A percentile compares a stretch with the other conserved stretches of the same genome.
Conservation (phyloP, 495 filamentous ascomycete genomes). For the Collariella sp. region DNA sequence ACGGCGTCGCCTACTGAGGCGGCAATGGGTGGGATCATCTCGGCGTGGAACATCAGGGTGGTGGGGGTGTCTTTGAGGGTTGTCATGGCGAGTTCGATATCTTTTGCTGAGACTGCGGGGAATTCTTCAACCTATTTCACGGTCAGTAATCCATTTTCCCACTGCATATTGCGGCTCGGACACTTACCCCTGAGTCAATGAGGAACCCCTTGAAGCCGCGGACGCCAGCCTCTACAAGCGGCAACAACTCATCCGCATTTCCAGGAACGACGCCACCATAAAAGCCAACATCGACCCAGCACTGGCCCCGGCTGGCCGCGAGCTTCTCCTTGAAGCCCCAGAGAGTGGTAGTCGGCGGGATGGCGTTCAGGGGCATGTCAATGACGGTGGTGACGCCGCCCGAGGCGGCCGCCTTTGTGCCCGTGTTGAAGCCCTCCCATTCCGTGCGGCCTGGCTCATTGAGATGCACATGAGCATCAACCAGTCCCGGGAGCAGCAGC, state of each 20-base stretch:
- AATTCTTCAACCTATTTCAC: conserved; percentile 79
- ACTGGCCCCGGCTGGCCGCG: conserved; percentile 74
- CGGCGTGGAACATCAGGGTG: conserved; percentile 96
- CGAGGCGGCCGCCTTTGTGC: conserved; percentile 87
- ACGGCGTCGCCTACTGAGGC: conserved; percentile 73
- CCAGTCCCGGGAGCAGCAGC: conserved; percentile 81
- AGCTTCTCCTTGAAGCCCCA: conserved; percentile 75
- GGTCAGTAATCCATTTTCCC: conserved; percentile 6
- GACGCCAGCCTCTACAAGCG: conserved; percentile 75
- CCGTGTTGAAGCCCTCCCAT: conserved; percentile 97
- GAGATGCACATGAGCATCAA: conserved; percentile 95
- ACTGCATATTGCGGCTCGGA: neutral
- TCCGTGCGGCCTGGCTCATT: conserved; percentile 96
- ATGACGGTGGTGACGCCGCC: conserved; percentile 97
- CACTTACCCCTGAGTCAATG: conserved; percentile 85
- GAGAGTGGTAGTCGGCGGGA: conserved; percentile 91
- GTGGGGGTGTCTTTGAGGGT: conserved; percentile 69
- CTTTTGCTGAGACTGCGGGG: conserved; percentile 71
- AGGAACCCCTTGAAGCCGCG: conserved; percentile 96
- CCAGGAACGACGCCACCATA: conserved; percentile 94
- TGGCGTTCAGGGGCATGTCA: conserved; percentile 97
- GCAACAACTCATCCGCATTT: conserved; percentile 70
- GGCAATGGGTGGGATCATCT: conserved; percentile 88
- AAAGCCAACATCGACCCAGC: conserved; percentile 98
- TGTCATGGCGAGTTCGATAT: conserved; percentile 71